These are phyloP conservation scores for Microcyclospora tardicrescens DNA, from an alignment of 2,329 filamentous ascomycete species.

Conservation along the genomic window DNA sequence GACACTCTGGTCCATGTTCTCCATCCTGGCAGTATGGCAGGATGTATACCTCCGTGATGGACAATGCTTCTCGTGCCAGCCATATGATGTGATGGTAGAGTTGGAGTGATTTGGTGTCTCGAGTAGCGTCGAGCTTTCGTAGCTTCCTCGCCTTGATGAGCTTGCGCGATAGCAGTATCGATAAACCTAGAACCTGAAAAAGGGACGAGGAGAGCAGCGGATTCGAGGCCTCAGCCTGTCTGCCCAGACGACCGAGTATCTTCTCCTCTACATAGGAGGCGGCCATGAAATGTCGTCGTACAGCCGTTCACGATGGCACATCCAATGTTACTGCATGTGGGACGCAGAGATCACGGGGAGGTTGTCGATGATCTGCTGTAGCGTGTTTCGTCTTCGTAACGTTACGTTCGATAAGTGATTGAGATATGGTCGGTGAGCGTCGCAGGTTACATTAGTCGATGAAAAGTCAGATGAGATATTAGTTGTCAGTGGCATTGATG, in stretches of 20 bases:
- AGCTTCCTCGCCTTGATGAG: conserved; percentile 73
- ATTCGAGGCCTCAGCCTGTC: conserved; percentile 63
- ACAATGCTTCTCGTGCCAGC: conserved; percentile 81
- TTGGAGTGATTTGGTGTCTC: conserved; percentile 65
- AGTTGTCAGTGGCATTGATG: no score
- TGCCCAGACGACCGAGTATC: conserved; percentile 80
- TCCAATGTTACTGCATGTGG: no score
- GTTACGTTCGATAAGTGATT: no score
- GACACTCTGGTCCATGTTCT: conserved; percentile 62
- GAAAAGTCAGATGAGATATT: no score
- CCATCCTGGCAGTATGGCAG: conserved; percentile 60
- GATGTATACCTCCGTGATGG: conserved; percentile 75
- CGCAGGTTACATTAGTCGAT: no score
- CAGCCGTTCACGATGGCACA: no score
- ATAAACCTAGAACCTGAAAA: conserved; percentile 83
- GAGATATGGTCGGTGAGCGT: no score
- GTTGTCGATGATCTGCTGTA: no score
- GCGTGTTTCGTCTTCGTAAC: no score
- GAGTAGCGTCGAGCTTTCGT: conserved; percentile 65
- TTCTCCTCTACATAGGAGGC: conserved; percentile 96
- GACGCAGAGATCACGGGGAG: no score
- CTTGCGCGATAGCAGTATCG: conserved; percentile 73
- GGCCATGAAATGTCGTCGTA: conserved; percentile 51
- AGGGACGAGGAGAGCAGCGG: conserved; percentile 68
- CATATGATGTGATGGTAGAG: conserved; percentile 88